These are phyloP conservation scores for Gymnopilus dilepis DNA, from an alignment of 768 basidiomycete species.

Conservation along the genomic window DNA sequence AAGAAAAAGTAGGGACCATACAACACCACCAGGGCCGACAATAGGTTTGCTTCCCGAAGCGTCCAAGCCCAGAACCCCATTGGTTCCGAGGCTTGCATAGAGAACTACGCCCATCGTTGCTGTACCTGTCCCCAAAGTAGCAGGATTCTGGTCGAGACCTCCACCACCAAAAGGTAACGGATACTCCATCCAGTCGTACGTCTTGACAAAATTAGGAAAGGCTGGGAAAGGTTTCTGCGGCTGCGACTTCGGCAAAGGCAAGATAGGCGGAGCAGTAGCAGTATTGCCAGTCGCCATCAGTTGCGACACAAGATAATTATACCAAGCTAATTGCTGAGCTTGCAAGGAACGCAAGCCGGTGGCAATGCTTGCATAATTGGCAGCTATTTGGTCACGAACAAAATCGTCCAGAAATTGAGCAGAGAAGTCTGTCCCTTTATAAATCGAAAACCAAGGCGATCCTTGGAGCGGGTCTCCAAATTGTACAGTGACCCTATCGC, in stretches of 20 bases:
- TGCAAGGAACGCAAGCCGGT: neutral
- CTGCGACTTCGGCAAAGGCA: neutral
- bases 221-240: neutral
- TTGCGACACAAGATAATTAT: neutral
- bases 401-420: neutral
- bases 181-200: neutral
- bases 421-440: neutral
- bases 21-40: neutral
- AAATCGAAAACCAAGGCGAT: slow-evolving; percentile 1
- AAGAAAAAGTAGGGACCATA: neutral
- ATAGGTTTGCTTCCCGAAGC: neutral
- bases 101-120: neutral
- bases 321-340: neutral
- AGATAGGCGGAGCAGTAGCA: neutral
- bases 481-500: neutral
- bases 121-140: neutral
- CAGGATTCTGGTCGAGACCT: neutral
- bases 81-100: neutral
- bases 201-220: neutral
- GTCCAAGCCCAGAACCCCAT: neutral
- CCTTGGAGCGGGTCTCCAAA: neutral
- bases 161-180: neutral
- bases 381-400: neutral
- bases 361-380: neutral
- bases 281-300: neutral